Base-by-base conservation (phyloP, 352 stramenopile species). In the Phytophthora ramorum region DNA sequence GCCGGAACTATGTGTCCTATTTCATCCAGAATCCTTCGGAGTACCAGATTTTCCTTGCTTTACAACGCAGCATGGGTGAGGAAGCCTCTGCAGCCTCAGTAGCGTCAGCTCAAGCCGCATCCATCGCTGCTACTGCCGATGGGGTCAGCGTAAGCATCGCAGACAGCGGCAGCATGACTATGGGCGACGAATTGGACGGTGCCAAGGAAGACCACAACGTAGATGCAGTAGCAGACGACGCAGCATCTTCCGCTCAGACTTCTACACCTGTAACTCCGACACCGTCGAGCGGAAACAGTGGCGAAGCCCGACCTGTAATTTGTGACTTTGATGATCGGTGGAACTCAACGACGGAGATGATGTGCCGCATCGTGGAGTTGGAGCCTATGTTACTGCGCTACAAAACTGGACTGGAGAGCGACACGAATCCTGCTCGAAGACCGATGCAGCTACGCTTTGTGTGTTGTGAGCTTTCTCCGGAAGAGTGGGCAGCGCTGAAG, bases 11-110 rank as follows among this genome's bases (percentile, higher is more conserved):
- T 56, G 85, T 91, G 20, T 93, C 82, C 20, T 93, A 90, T 57
- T 93, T 93, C 13, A 93, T 93, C 35, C 85, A 93, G 63, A 93
- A 93, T 40, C 85, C 85, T 17, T 90, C 80, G 28, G 85, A 93
- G 69, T 93, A 93, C 53, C 85, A 93, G 64, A 90, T 93, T 58
- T 91, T 93, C 48, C 65, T 93, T 14, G 77, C 85, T 30, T 41
- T 93, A n/a, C 83, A 92, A 48, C 78, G 80, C 24, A 81, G 81
- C 56, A 78, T 92, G 26, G 73, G 71, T 0, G 81, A 90, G 45
- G 81, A 73, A 57, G 55, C 75, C 37, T 44, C 65, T 63, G 56
- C 59, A 37, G 64, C 64, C 20, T 65, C 56, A 3, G 60, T 68
- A 26, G 34, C 62, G 1, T 74, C 59, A 16, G 47, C 58, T 16